Percentiles rank a stretch among this genome's conserved stretches.
Conservation (phyloP, 768 basidiomycete genomes). For the Bullera alba region DNA sequence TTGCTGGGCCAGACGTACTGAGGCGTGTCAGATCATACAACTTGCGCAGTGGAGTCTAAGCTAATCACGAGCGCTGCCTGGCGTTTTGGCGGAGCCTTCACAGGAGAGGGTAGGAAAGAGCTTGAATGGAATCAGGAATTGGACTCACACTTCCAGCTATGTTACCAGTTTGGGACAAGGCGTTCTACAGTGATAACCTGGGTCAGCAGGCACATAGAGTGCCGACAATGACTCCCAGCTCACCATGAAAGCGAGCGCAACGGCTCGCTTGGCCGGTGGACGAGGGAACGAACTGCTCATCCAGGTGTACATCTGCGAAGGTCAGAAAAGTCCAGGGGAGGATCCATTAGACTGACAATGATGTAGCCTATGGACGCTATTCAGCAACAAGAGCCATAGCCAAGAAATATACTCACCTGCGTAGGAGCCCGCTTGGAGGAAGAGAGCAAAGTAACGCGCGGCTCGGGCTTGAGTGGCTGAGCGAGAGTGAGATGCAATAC, state of each 20-base stretch:
- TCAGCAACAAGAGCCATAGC: neutral
- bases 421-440: constrained; percentile 56
- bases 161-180: constrained; percentile 24
- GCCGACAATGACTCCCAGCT: neutral
- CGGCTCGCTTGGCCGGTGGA: constrained; percentile 75
- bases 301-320: constrained; percentile 51
- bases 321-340: neutral
- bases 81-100: too few relatives aligned
- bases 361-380: constrained; percentile 1
- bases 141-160: constrained; percentile 9
- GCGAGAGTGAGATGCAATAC: neutral
- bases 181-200: constrained; percentile 7
- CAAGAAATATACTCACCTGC: constrained; percentile 12
- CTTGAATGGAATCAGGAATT: neutral
- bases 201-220: neutral
- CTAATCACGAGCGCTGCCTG: too few relatives aligned
- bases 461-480: constrained; percentile 17
- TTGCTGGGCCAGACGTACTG: constrained; percentile 2
- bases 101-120: neutral
- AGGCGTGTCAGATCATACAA: neutral
- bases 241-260: constrained; percentile 47
- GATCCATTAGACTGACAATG: neutral
- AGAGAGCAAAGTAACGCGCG: constrained; percentile 27
- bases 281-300: constrained; percentile 59
- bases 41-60: neutral